Base-by-base conservation (phyloP, 371 early-diverging fungal genomes). In the Lichtheimia ornata region DNA sequence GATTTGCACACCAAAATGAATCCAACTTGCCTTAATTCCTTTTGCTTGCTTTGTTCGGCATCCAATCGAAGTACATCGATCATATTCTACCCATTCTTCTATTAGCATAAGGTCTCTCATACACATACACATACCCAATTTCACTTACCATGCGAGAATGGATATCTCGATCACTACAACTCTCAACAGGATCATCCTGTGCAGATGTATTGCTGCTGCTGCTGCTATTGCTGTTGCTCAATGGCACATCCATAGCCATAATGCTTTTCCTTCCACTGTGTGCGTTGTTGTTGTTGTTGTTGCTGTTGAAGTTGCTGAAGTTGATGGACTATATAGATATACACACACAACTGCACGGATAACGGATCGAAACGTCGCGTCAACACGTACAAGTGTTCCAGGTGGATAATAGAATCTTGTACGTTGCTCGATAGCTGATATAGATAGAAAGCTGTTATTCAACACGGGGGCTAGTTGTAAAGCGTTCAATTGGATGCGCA, bases 221-320 rank as follows among this genome's bases (percentile, higher is more conserved):
- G 28, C 27, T 27, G 27, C 30, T 30, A n/a, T 22, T 22, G 22
- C 22, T 22, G 22, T 22, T 22, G 22, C 58, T 50, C 27, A 49
- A 53, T 58, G 66, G 56, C 44, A 58, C 61, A 66, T 66, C 59
- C 47, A 62, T 58, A 61, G 66, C 62, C 66, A 66, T 66, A 66
- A 66, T 66, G 58, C 53, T 61, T 43, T 53, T 27, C 45, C 27
- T 25, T 35, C 22, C 53, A 52, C 53, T n/a, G 7, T 27, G 27
- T 15, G 53, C n/a, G 15, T 28, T 52, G 18, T 18, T 15, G 53
- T 9, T 20, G 28, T 52, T 24, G 52, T 51, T 52, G 28, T 7
- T 30, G 4, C 30, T 30, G 7, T 7, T 28, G 0, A 35, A 11
- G 35, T 35, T 35, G 35, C 1, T 25, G 25, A 22, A 22, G 22